Evolutionary conservation across 208 protist species (phyloP), one percentile per base, ranked within the genome.

Genomic region (Trichomonas vaginalis): DNA sequence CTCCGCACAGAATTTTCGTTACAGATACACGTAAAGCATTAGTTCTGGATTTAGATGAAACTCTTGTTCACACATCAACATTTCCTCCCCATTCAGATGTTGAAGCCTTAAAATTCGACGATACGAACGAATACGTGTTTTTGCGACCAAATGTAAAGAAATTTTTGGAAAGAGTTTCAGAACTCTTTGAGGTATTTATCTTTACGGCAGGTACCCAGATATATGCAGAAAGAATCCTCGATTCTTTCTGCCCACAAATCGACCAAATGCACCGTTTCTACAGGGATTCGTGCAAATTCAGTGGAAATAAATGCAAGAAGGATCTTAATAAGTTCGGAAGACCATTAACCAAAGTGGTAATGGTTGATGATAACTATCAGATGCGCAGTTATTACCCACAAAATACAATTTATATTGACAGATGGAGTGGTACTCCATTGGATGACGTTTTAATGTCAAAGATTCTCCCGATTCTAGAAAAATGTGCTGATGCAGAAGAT

Each of bases 1-100:
- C 56, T 32, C 56, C 56, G 12, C 56, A 27, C 6, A 70, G n/a
- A 70, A 27, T 70, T 8, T 70, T 70, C n/a, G 39, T 51, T 37
- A 39, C 46, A 0, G 86, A 92, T n/a, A 17, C 14, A 35, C 0
- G 17, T 15, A 92, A 92, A 39, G 45, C 86, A 14, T 8, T 97
- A 6, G 95, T 97, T 6, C 96, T 97, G 2, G 96, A 97, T 88
- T 90, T 97, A 15, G 96, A 97, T 80, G 96, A 97, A 96, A 97
- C 96, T 27, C 95, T 97, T 0, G 49, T 97, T n/a, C 96, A 97
- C 79, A 95, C 95, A 79, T 40, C 56, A 21, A 87, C 95, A 35
- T 49, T 35, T 62, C 82, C 51, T n/a, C 45, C 86, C 2, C 40
- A 92, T 51, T 39, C 40, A 15, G 27, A 48, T n/a, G 32, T 92